Evolutionary conservation across 192 early-diverging fungal genomes (phyloP), one percentile per base, ranked within the genome.

Genomic region (Backusella liffmaniae): DNA sequence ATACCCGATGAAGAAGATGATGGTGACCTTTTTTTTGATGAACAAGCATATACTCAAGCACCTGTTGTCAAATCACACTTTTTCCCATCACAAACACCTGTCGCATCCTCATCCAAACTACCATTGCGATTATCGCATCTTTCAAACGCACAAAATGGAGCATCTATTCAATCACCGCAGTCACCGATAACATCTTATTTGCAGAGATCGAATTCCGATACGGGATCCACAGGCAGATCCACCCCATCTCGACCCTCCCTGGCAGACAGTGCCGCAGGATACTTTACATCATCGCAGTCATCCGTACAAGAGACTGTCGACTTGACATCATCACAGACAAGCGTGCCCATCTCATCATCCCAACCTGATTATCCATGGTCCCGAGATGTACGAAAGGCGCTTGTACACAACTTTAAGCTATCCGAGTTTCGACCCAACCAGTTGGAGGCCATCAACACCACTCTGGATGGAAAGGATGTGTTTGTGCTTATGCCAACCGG

Each of bases 401-500:
- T 97, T 29, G 83, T 77, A 0, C 79, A 89, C 10, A 84, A 88
- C 1, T 98, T 98, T 74, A 85, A 87, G 23, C 86, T 98, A 46
- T 74, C 85, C 26, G 85, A 86, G 1, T 99, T 99, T 75, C 89
- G 96, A 21, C 83, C 86, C 15, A 93, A 97, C 72, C 97, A 99
- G 79, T 78, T 94, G 10, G 93, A 93, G 32, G 95, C 93, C 1
- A 96, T 99, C 77, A 95, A 98, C 78, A 90, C 94, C 1, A 93
- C 95, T 0, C 76, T 98, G 6, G 75, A 83, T 15, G 96, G 94
- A 6, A 84, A 90, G 59, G 97, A 99, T 73, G 90, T 91, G 7
- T 95, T 99, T 84, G 93, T 99, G 37, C 86, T 99, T n/a, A 99
- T 99, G 97, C 97, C 97, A 0, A 99, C 97, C 1, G 97, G 97